Base-by-base conservation (phyloP, 768 basidiomycete species). In the Tylopilus sp. region DNA sequence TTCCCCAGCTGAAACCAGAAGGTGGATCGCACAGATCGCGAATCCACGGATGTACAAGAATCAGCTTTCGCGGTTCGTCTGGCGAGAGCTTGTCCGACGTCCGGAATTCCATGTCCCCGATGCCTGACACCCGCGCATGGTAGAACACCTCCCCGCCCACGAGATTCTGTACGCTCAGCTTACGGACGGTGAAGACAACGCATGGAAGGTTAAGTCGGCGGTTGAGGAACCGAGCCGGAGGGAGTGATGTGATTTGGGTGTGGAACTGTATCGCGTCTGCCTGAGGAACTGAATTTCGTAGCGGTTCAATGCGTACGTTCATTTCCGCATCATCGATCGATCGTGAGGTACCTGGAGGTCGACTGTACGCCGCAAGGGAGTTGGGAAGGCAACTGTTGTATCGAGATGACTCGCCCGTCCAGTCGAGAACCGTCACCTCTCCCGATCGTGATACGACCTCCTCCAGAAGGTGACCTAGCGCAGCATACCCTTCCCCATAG, bases 331-430 rank as follows among this genome's bases (percentile, higher is more conserved):
- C 28, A 1, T 31, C 24, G 13, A 36, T 25, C 7, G 19, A 5
- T 13, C 16, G 8, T 1, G 19, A 33, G 21, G 8, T 4, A 4
- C 8, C 3, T 0, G 47, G 41, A 0, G 9, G 17, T 36, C 9
- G 34, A n/a, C 34, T 36, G 19, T 36, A 36, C 6, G 9, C 34
- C 4, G 13, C 24, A 21, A 59, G 41, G 19, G 48, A 29, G 14
- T 13, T 31, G 0, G 58, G 57, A 19, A 59, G 48, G 25, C 58
- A 59, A 9, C 56, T 60, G 12, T 60, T 60, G 28, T 60, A 60
- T 17, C 24, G 11, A 1, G 54, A 60, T 2, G 58, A 34, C 12
- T 45, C 29, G 16, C 58, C 58, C 3, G 41, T 21, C 59, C 59
- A 60, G 16, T 19, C 36, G 29, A 60, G 48, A 8, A 56, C 59